phyloP scores from a whole-genome alignment of 805 yeast genomes.

The Monosporozyma aquatica region DNA sequence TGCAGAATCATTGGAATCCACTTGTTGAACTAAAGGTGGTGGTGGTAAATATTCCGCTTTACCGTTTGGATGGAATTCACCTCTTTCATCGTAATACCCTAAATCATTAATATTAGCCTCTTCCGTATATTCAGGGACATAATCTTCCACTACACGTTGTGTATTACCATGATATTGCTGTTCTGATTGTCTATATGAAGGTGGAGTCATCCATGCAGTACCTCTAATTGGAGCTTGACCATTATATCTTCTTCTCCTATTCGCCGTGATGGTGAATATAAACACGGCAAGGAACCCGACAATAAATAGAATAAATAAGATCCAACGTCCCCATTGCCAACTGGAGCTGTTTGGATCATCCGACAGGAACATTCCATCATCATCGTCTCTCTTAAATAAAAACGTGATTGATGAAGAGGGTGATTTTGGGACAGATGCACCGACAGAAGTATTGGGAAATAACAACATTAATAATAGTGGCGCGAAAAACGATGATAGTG shows the following conservation, averaged over 20 bases:
- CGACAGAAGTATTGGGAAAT: too few species aligned
- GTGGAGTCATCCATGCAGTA: conserved; percentile 84
- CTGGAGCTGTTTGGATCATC: conserved; percentile 12
- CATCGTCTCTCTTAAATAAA: neutral
- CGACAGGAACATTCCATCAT: neutral
- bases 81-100: conserved; percentile 65
- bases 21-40: conserved; percentile 38
- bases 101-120: conserved; percentile 62
- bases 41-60: conserved; percentile 26
- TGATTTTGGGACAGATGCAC: neutral
- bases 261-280: conserved; percentile 44
- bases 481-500: too few species aligned
- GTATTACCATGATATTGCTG: conserved; percentile 35
- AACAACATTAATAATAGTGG: too few species aligned
- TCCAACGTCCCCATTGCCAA: conserved; percentile 46
- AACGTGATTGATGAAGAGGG: neutral
- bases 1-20: conserved; percentile 38
- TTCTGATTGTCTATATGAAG: conserved; percentile 61
- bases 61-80: conserved; percentile 37
- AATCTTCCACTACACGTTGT: conserved; percentile 33
- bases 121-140: conserved; percentile 63
- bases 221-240: conserved; percentile 58
- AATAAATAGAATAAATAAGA: conserved; percentile 53
- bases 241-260: conserved; percentile 38
- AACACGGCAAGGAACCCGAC: conserved; percentile 39